Base-by-base conservation (phyloP, 306 rosid species). In the Rosa rugosa region DNA sequence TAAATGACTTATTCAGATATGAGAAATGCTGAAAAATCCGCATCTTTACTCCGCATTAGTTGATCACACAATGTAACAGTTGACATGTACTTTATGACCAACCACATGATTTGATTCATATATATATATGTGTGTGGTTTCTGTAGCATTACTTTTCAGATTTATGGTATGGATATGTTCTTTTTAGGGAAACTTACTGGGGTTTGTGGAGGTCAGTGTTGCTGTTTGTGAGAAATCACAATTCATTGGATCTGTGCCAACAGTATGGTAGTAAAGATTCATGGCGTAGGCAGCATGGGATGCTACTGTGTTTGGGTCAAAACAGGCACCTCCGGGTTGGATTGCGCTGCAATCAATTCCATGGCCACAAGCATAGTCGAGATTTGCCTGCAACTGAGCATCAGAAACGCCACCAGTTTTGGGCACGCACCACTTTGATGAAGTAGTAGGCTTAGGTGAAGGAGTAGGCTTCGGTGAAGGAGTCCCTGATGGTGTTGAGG, bases 191-290 rank as follows among this genome's bases (percentile, higher is more conserved):
- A 85, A 74, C 86, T 90, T 91, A 95, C 97, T 93, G 60, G 99
- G 99, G 80, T 93, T 93, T 71, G 89, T 75, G 51, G 98, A 91
- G 11, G 97, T 86, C 69, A 95, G 81, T 5, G 67, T 82, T 51
- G 97, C 99, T 18, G 97, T 80, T 79, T 95, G 96, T 64, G 98
- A 85, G 90, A 95, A 95, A 83, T 95, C 96, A 79, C 99, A 95
- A 81, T 93, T 90, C 89, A 89, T 83, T n/a, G 87, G 90, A 68
- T 83, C 77, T 73, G 76, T 90, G 17, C 83, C 89, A 74, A 73
- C 51, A 4, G 80, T 81, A 40, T 95, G 99, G 80, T 85, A 95
- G 77, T 95, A 95, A 53, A 90, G 89, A 85, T 95, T 95, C 98
- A 95, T 95, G 80, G 97, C 97, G 84, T 79, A 95, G 71, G 99